phyloP scores from a whole-genome alignment of 805 yeast genomes.

The Sugiyamaella qingdaonensis region DNA sequence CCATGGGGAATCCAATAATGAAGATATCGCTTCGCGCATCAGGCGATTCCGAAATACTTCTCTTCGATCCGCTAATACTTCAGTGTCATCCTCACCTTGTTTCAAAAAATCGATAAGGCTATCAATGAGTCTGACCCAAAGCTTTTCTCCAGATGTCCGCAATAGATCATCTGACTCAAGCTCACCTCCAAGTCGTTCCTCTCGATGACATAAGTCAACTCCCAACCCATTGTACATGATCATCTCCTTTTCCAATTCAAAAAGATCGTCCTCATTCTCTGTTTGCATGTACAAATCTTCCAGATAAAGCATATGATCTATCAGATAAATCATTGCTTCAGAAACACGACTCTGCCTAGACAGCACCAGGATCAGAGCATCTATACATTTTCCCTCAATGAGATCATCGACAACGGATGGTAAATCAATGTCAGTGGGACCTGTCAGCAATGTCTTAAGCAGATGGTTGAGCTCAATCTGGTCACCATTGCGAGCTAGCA shows the following conservation, averaged over 20 bases:
- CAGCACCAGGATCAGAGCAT: conserved; percentile 27
- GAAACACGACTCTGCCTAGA: conserved; percentile 20
- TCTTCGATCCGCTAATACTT: background rate
- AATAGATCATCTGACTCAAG: background rate
- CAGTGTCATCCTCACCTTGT: conserved; percentile 22
- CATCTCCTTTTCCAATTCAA: conserved; percentile 10
- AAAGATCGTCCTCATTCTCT: background rate
- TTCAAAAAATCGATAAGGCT: conserved; percentile 32
- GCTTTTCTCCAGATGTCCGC: conserved; percentile 15
- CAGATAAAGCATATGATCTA: conserved; percentile 24
- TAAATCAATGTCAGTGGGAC: conserved; percentile 28
- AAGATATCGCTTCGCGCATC: conserved; percentile 19
- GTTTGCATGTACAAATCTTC: conserved; percentile 14
- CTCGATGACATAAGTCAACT: conserved; percentile 20
- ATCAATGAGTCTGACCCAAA: conserved; percentile 41
- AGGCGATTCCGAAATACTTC: conserved; percentile 12
- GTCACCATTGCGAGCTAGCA: conserved; percentile 23
- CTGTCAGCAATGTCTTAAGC: conserved; percentile 31
- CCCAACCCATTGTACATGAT: conserved; percentile 22
- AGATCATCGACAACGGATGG: conserved; percentile 28
- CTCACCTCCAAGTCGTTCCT: background rate
- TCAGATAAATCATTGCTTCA: conserved; percentile 32
- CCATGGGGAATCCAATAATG: conserved; percentile 31
- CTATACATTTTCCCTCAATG: conserved; percentile 23
- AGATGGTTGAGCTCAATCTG: conserved; percentile 19